Percentiles rank a stretch among this genome's conserved stretches.
Evolutionary conservation across 2,329 filamentous ascomycete genomes (phyloP).

Genomic region (Nigrograna mackinnonii): DNA sequence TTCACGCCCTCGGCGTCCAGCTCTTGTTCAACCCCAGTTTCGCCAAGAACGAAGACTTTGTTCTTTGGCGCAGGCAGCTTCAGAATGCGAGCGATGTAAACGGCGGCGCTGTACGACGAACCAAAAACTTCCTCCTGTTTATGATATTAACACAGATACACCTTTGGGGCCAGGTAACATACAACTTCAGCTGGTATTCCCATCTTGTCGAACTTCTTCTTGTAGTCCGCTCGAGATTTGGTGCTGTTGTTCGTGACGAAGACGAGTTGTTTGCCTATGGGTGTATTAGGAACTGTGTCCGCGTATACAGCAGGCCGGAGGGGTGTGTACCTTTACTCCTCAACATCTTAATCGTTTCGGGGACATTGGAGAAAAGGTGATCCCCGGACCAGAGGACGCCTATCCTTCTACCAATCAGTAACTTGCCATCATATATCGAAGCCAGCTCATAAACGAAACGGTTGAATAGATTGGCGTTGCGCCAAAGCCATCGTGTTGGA

Average conservation of each 20-base stretch:
- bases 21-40: constrained; percentile 89
- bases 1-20: constrained; percentile 77
- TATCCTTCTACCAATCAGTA: constrained; percentile 55
- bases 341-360: constrained; percentile 83
- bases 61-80: constrained; percentile 76
- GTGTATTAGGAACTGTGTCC: not conserved
- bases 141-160: not conserved
- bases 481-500: not conserved
- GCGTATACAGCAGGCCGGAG: not conserved
- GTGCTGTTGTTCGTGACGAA: constrained; percentile 99
- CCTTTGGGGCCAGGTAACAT: constrained; percentile 14
- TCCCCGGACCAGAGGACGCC: constrained; percentile 97
- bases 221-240: constrained; percentile 90
- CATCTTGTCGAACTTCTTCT: constrained; percentile 82
- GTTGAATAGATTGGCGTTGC: not conserved
- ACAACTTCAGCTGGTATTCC: constrained; percentile 76
- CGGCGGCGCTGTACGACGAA: constrained; percentile 89
- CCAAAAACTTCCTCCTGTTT: constrained; percentile 87
- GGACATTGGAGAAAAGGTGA: constrained; percentile 80
- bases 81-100: constrained; percentile 95
- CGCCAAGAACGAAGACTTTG: constrained; percentile 94
- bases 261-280: constrained; percentile 82
- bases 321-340: constrained; percentile 70
- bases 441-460: constrained; percentile 11
- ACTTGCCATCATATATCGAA: constrained; percentile 1